Conservation (phyloP, 1,139 yeast genomes). For the Protomyces arabidopsidicola region DNA sequence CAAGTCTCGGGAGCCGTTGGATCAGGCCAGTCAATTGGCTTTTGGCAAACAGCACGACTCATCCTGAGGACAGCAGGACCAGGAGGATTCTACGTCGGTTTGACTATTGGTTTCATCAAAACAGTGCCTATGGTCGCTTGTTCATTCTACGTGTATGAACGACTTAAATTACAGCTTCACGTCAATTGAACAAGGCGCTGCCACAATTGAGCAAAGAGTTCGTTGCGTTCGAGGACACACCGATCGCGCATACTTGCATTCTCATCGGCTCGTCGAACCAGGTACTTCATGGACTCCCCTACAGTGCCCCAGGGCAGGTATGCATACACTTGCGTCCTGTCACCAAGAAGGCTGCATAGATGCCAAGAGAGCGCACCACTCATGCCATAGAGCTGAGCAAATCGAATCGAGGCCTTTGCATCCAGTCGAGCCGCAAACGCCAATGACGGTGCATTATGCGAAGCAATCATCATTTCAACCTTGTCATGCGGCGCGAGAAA, state of each 20-base stretch:
- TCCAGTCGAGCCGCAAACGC: conserved; percentile 33
- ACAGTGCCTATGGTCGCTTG: conserved; percentile 98
- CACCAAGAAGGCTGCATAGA: conserved; percentile 49
- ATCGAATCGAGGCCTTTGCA: conserved; percentile 52
- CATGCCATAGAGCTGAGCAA: conserved; percentile 94
- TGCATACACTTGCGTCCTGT: conserved; percentile 69
- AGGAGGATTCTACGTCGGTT: conserved; percentile 85
- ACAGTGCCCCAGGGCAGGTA: conserved; percentile 99
- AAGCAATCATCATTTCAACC: conserved; percentile 77
- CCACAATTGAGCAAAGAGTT: conserved; percentile 11
- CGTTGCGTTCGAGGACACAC: conserved; percentile 13
- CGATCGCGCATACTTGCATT: conserved; percentile 41
- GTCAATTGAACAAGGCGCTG: conserved; percentile 39
- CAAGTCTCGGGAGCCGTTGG: conserved; percentile 85
- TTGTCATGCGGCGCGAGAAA: conserved; percentile 42
- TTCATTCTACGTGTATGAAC: conserved; percentile 87
- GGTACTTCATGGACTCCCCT: conserved; percentile 82
- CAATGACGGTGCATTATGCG: conserved; percentile 82
- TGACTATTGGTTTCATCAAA: conserved; percentile 89
- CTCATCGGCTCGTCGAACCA: conserved; percentile 87
- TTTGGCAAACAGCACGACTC: conserved; percentile 47
- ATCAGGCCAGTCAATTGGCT: conserved; percentile 56
- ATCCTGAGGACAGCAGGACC: conserved; percentile 47
- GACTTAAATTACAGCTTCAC: conserved; percentile 65
- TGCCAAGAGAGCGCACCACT: conserved; percentile 83